A percentile compares a stretch with the other conserved stretches of the same genome.
Evolutionary conservation across 202 grass and related monocot species (phyloP).

Genomic region (Eragrostis tef): DNA sequence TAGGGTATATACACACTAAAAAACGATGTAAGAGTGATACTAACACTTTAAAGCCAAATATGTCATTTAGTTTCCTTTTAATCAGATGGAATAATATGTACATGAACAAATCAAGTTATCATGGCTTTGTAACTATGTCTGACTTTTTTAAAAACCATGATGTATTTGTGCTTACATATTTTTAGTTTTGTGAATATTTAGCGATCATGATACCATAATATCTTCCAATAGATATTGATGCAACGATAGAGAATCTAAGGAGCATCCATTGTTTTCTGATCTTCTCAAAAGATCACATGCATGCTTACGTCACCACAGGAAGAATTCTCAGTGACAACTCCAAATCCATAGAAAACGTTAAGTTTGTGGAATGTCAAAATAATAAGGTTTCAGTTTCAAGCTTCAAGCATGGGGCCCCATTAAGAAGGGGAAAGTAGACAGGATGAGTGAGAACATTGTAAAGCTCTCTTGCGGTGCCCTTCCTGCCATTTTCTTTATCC

Average conservation of each 20-base stretch:
- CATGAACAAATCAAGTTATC: neutral
- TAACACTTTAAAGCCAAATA: neutral
- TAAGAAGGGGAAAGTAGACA: slow-evolving; percentile 41
- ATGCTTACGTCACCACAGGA: slow-evolving; percentile 48
- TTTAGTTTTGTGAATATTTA: neutral
- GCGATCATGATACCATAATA: neutral
- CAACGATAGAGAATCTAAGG: slow-evolving; percentile 43
- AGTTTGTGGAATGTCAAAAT: slow-evolving; percentile 33
- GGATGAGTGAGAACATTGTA: slow-evolving; percentile 69
- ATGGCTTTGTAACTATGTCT: neutral
- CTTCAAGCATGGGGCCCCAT: slow-evolving; percentile 46
- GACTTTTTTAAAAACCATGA: neutral
- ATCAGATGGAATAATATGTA: neutral
- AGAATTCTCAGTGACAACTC: slow-evolving; percentile 33
- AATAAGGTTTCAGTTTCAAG: slow-evolving; percentile 51
- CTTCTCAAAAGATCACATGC: slow-evolving; percentile 31
- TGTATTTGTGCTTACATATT: neutral
- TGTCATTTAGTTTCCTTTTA: neutral
- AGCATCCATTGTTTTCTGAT: slow-evolving; percentile 32
- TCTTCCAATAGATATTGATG: slow-evolving; percentile 39
- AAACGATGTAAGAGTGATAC: too few species aligned
- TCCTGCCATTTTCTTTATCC: slow-evolving; percentile 53
- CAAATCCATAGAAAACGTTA: slow-evolving; percentile 38
- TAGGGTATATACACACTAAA: neutral
- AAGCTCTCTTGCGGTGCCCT: slow-evolving; percentile 50